phyloP scores from a whole-genome alignment of 2,329 filamentous ascomycete genomes.

The Achaetomium macrosporum region DNA sequence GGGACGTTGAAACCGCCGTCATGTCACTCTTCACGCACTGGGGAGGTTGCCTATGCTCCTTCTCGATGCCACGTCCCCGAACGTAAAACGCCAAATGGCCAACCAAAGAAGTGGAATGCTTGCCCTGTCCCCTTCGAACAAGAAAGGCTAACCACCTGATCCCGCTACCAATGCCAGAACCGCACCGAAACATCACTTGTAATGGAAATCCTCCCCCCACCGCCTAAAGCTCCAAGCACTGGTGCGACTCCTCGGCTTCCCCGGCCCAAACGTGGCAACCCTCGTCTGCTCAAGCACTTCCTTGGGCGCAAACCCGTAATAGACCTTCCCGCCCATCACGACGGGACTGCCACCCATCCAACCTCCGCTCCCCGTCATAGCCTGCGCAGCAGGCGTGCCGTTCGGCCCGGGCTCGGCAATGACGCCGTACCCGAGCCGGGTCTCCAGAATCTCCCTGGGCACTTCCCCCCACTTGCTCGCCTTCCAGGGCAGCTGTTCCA shows the following conservation, averaged over 20 bases:
- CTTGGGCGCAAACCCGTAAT: slow-evolving; percentile 26
- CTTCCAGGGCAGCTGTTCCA: slow-evolving; percentile 32
- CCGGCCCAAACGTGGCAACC: slow-evolving; percentile 11
- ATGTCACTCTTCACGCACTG: too few relatives aligned
- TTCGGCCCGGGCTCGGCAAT: slow-evolving; percentile 12
- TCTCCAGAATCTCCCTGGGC: slow-evolving; percentile 21
- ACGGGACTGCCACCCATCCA: slow-evolving; percentile 1
- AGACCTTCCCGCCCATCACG: slow-evolving; percentile 14
- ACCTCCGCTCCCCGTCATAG: background rate
- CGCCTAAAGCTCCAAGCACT: slow-evolving; percentile 17
- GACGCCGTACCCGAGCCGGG: slow-evolving; percentile 25
- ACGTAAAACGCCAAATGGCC: too few relatives aligned
- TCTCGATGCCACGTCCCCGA: too few relatives aligned
- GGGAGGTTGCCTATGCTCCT: too few relatives aligned
- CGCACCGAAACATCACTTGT: background rate
- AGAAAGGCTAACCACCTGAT: background rate
- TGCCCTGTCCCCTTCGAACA: too few relatives aligned
- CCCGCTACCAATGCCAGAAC: background rate
- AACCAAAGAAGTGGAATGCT: too few relatives aligned
- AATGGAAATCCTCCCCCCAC: slow-evolving; percentile 8
- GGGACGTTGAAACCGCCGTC: too few relatives aligned
- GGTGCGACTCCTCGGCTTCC: slow-evolving; percentile 7
- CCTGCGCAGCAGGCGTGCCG: slow-evolving; percentile 2
- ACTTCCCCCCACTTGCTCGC: slow-evolving; percentile 22
- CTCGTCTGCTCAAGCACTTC: slow-evolving; percentile 20